Base-by-base conservation (phyloP, 2,329 filamentous ascomycete species). In the Simplicillium sp. region DNA sequence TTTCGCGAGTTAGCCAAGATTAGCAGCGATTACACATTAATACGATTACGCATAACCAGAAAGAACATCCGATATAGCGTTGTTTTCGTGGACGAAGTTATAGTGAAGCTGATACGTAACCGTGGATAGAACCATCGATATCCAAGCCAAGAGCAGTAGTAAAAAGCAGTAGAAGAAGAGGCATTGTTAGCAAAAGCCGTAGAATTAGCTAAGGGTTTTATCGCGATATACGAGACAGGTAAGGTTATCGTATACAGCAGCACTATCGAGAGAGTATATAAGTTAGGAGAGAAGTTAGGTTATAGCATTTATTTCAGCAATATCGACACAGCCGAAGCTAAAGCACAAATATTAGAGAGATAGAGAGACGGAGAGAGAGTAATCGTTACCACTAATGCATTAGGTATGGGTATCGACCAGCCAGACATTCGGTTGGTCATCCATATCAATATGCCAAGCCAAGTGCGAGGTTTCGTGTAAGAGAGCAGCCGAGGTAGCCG, bases 401-500 rank as follows among this genome's bases (percentile, higher is more conserved):
- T 43, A 20, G 37, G 41, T n/a, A 33, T 43, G 16, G 37, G 37
- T 2, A 38, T 43, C 13, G 38, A 43, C 37, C 16, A 37, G 28
- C 37, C 34, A n/a, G 37, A 43, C 34, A 34, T 43, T 12, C 37
- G 37, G 39, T 25, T 25, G 9, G 20, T 25, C 9, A 25, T 25
- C 20, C 20, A 25, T 9, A 9, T 25, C 20, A 9, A 39, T 35
- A 45, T 47, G 20, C 45, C 36, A 20, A 17, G 20, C n/a, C 15
- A 16, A 28, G 36, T 47, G 14, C 32, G 36, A 14, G 45, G 43
- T 33, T 45, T 42, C 9, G 34, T 37, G 15, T 36, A 47, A 34
- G 31, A 47, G 36, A 45, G 43, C 40, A 40, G 40, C 15, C 40
- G 38, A n/a, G 40, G 36, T 4, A 41, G 45, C 12, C 38, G 43